Evolutionary conservation across 257 asterid genomes (phyloP), one percentile per base, ranked within the genome.

Genomic region (Prunella vulgaris): DNA sequence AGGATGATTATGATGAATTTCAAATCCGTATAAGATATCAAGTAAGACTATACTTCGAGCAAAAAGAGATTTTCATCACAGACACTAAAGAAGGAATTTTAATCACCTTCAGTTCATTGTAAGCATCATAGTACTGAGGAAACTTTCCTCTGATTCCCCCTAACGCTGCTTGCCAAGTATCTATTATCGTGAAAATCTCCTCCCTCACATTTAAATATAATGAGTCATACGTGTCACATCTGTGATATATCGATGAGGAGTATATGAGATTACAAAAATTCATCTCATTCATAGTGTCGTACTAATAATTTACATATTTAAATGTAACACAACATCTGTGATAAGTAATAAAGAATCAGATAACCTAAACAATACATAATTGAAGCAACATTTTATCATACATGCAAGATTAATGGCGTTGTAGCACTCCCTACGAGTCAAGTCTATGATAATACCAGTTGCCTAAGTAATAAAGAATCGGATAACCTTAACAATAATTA

Each of bases 131-230:
- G 56, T 84, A 93, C 74, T 90, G 97, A 67, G 96, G 97, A 81
- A 87, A 87, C 83, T 84, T 84, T 75, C 90, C 99, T 61, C 81
- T 66, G 10, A 86, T 76, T 44, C 96, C 99, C 21, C 96, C 97
- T 57, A 90, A 74, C 65, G 95, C 96, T 81, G 84, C 94, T 85
- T 93, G 96, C 97, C 96, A 90, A 67, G 93, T 78, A 86, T 93
- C 93, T 37, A 93, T 82, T 86, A 93, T 68, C 72, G 70, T 75
- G 37, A 90, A 82, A 69, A 90, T 90, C 91, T 93, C 90, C 88
- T 90, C 99, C 83, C 95, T 82, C 77, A 93, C 99, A 72, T 77
- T 82, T 74, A 88, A 77, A 79, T 30, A 32, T 10, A 35, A 35
- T 12, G 37, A 5, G 8, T 6, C 37, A 32, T 6, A 32, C 37